Evolutionary conservation across 768 basidiomycete species (phyloP).

Genomic region (Austroboletus eburneus): DNA sequence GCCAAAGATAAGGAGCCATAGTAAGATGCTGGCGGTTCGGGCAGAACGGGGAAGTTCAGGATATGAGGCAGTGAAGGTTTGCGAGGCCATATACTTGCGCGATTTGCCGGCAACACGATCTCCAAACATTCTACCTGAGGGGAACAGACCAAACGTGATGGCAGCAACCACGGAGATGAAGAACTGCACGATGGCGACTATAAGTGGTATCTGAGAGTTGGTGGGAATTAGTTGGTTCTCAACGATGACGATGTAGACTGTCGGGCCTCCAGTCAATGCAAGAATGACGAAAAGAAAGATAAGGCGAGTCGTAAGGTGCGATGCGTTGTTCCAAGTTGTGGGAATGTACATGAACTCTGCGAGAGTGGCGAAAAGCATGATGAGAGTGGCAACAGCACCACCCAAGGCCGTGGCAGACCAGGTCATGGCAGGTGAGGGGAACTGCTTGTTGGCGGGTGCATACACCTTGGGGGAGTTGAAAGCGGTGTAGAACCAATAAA

Average conservation of each 20-base stretch:
- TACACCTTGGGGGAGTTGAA: slow-evolving; percentile 95
- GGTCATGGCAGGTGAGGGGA: slow-evolving; percentile 82
- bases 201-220: slow-evolving; percentile 72
- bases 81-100: slow-evolving; percentile 97
- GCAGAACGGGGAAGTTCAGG: slow-evolving; percentile 68
- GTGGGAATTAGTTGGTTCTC: slow-evolving; percentile 53
- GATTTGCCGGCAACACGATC: slow-evolving; percentile 96
- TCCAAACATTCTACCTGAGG: slow-evolving; percentile 97
- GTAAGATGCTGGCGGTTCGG: slow-evolving; percentile 75
- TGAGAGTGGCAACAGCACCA: slow-evolving; percentile 86
- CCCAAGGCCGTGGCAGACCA: slow-evolving; percentile 97
- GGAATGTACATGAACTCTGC: slow-evolving; percentile 97
- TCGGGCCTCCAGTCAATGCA: slow-evolving; percentile 89
- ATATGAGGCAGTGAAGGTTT: slow-evolving; percentile 98
- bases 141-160: slow-evolving; percentile 79
- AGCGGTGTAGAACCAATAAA: slow-evolving; percentile 98
- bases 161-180: slow-evolving; percentile 84
- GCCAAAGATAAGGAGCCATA: slow-evolving; percentile 93
- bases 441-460: slow-evolving; percentile 58
- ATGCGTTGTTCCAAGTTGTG: slow-evolving; percentile 98
- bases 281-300: slow-evolving; percentile 90
- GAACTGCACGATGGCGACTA: slow-evolving; percentile 92
- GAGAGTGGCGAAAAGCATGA: slow-evolving; percentile 92
- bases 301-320: slow-evolving; percentile 91
- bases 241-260: slow-evolving; percentile 86